Evolutionary conservation across 768 basidiomycete genomes (phyloP), one percentile per base, ranked within the genome.

Genomic region (Naganishia randhawae): DNA sequence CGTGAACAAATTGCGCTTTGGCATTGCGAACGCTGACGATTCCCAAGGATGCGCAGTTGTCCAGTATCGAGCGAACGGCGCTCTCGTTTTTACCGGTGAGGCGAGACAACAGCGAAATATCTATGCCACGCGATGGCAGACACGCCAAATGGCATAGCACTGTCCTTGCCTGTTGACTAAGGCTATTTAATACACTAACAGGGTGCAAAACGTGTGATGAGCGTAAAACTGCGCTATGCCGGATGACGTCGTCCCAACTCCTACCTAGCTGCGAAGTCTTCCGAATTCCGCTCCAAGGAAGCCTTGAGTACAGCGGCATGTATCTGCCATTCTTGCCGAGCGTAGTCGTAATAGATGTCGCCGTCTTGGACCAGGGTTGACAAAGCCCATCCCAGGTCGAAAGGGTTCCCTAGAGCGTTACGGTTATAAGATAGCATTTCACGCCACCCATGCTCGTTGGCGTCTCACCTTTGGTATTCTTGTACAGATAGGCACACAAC

Each of bases 1-100:
- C 74, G 66, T 77, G 76, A 0, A 71, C 41, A 69, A 75, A 77
- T 5, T 63, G 53, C 11, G 70, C 70, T 31, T 39, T 55, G 66
- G 29, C 48, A 29, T 61, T 67, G 4, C 53, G 37, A 8, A 67
- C 27, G 29, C 57, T 22, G 13, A 35, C 39, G 53, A 53, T 67
- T 10, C 42, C 54, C 6, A 67, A n/a, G 9, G 54, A 35, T 25
- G 55, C n/a, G 32, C 66, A 67, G 6, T 67, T 45, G 53, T 27
- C 29, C 7, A 41, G 17, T 17, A 55, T 17, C 42, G 17, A n/a
- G 1, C 27, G 29, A 3, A 57, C 41, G 19, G 29, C 27, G 27
- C 29, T 61, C 39, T 61, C 57, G 57, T 9, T 61, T 39, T 42
- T 61, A 25, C 39, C 27, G 16, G 41, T 39, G 37, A 61, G n/a